These are phyloP conservation scores for Fraxinus pennsylvanica DNA, from an alignment of 257 asterid genomes.

Conservation along the genomic window DNA sequence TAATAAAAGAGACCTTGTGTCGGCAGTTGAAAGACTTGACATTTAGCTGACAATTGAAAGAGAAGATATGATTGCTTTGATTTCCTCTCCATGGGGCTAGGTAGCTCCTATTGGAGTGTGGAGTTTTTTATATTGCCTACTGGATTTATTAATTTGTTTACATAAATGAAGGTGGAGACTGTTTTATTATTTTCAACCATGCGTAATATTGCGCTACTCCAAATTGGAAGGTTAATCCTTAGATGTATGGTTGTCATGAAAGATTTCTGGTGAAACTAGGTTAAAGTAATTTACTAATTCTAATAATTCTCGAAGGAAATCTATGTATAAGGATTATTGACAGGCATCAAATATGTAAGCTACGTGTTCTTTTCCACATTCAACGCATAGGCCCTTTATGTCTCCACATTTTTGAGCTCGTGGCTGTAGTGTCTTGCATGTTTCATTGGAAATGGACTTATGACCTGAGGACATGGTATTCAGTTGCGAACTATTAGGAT, in stretches of 20 bases:
- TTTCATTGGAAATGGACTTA: neutral
- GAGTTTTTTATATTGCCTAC: neutral
- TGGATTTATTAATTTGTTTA: neutral
- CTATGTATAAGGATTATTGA: neutral
- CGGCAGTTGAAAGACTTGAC: slow-evolving; percentile 1
- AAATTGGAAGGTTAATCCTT: neutral
- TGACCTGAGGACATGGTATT: neutral
- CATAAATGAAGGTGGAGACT: neutral
- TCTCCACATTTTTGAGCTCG: neutral
- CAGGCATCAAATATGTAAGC: neutral
- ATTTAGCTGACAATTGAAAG: neutral
- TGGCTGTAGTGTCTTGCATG: neutral
- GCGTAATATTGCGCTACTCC: neutral
- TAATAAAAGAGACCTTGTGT: neutral
- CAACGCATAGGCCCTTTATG: neutral
- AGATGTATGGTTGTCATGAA: neutral
- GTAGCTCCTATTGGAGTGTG: neutral
- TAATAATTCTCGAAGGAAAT: neutral
- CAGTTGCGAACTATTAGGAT: neutral
- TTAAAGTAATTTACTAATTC: no score
- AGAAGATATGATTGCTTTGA: neutral
- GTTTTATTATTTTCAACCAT: neutral
- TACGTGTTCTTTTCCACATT: no score
- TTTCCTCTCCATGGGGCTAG: neutral
- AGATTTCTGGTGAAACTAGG: neutral